These are phyloP conservation scores for Dothideomycetes sp. DNA, from an alignment of 2,329 filamentous ascomycete species.

Conservation along the genomic window DNA sequence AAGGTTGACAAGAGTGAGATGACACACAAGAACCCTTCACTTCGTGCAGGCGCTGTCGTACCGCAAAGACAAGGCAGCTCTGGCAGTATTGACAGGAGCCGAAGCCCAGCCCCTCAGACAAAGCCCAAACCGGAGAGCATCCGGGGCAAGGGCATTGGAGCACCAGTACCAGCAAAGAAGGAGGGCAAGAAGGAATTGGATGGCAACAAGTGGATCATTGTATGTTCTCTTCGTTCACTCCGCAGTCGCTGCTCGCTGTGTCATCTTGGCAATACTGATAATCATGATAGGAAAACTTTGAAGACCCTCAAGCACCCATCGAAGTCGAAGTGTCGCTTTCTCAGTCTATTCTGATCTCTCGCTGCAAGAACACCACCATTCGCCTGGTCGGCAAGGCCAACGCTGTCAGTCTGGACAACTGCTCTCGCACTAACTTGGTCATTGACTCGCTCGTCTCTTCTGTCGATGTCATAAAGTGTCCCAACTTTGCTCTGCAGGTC, in stretches of 20 bases:
- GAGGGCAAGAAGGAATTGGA: constrained; percentile 37
- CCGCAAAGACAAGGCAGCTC: constrained; percentile 45
- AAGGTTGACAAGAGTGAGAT: constrained; percentile 94
- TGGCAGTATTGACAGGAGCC: constrained; percentile 47
- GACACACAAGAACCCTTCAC: constrained; percentile 94
- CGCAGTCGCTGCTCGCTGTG: no score
- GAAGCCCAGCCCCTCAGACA: constrained; percentile 79
- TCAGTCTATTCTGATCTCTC: constrained; percentile 84
- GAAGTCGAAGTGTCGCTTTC: constrained; percentile 72
- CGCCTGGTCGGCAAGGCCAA: constrained; percentile 90
- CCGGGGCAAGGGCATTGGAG: constrained; percentile 29
- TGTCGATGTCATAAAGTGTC: constrained; percentile 89
- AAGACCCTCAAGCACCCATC: constrained; percentile 60
- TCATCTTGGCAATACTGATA: no score
- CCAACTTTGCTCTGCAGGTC: constrained; percentile 80
- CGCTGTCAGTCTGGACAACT: constrained; percentile 93
- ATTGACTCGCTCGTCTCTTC: constrained; percentile 83
- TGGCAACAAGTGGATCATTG: constrained; percentile 82
- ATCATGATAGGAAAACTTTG: constrained; percentile 67
- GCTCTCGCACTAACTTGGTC: constrained; percentile 68
- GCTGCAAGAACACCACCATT: constrained; percentile 83
- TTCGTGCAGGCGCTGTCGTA: constrained; percentile 64
- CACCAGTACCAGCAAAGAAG: constrained; percentile 12
- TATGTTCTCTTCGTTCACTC: constrained; percentile 31
- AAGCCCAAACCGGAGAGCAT: constrained; percentile 40